Conservation (phyloP, 1,284 basidiomycete genomes). For the Sanguinoderma infundibulare region DNA sequence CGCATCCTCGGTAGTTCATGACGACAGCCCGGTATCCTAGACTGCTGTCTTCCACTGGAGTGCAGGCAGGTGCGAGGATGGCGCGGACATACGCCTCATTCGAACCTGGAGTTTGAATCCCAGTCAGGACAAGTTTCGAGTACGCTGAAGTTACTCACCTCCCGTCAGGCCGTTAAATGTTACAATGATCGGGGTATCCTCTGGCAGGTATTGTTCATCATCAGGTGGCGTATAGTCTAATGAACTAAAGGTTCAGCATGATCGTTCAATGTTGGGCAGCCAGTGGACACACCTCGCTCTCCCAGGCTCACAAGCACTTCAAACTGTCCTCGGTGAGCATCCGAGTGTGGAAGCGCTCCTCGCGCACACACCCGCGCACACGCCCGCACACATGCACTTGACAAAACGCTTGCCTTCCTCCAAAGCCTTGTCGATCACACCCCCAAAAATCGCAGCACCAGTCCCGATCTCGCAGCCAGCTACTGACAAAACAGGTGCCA, state of each 20-base stretch:
- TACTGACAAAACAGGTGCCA: too few relatives aligned
- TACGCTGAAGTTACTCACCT: background rate
- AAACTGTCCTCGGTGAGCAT: too few relatives aligned
- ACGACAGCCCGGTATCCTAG: background rate
- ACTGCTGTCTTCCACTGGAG: conserved; percentile 56
- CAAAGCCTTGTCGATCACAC: too few relatives aligned
- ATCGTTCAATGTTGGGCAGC: background rate
- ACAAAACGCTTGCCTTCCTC: too few relatives aligned
- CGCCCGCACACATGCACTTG: too few relatives aligned
- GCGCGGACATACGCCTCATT: conserved; percentile 89
- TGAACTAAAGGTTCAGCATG: conserved; percentile 49
- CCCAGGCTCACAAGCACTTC: too few relatives aligned
- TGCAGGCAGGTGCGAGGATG: conserved; percentile 71
- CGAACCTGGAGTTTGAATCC: conserved; percentile 58
- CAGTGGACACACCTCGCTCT: too few relatives aligned
- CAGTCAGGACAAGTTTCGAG: background rate
- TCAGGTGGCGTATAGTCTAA: conserved; percentile 70
- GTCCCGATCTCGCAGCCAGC: too few relatives aligned
- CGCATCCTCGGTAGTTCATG: conserved; percentile 50
- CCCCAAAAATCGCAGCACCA: too few relatives aligned
- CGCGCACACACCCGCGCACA: too few relatives aligned
- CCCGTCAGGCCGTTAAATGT: conserved; percentile 84
- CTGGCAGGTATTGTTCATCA: conserved; percentile 52
- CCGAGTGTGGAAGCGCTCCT: too few relatives aligned
- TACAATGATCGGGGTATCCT: conserved; percentile 79